A percentile compares a stretch with the other conserved stretches of the same genome.
Conservation (phyloP, 2,329 filamentous ascomycete genomes). For the Sordariomycetes sp. region DNA sequence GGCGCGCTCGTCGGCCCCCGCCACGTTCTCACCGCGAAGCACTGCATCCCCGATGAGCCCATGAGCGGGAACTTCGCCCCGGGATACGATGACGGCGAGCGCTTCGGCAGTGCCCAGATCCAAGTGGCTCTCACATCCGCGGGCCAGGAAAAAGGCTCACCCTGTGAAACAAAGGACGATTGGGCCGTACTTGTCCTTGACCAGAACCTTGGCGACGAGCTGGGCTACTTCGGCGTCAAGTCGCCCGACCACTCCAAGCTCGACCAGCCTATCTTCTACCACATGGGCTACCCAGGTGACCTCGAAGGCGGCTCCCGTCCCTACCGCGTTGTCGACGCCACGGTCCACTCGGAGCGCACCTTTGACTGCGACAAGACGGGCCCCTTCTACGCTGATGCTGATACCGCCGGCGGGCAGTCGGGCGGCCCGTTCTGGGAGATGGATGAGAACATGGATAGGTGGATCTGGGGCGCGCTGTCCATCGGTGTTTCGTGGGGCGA, state of each 20-base stretch:
- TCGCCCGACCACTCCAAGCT: conserved; percentile 2
- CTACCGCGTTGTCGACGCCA: conserved; percentile 6
- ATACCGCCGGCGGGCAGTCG: conserved; percentile 7
- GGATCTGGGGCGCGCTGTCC: conserved; percentile 6
- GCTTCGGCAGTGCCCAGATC: conserved; percentile 4
- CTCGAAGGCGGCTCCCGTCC: conserved; percentile 3
- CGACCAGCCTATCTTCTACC: conserved; percentile 5
- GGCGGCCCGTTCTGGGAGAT: conserved; percentile 7
- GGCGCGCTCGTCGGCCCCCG: conserved; percentile 17
- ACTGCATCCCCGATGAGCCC: conserved; percentile 10
- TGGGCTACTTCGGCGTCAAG: conserved; percentile 6
- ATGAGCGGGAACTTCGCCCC: conserved; percentile 14
- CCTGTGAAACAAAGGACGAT: conserved; percentile 5
- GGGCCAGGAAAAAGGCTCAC: not conserved
- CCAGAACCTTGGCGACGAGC: conserved; percentile 3
- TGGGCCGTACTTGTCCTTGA: conserved; percentile 6
- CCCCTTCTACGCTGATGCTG: conserved; percentile 6
- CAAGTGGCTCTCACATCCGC: not conserved
- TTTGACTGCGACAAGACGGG: conserved; percentile 5
- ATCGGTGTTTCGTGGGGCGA: conserved; percentile 3
- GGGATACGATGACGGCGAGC: conserved; percentile 12
- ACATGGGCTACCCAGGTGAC: conserved; percentile 6
- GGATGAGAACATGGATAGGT: conserved; percentile 3
- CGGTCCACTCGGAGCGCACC: conserved; percentile 1
- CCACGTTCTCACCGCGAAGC: conserved; percentile 16